Evolutionary conservation across 129 eudicot species (phyloP), one percentile per base, ranked within the genome.

Genomic region (Flaveria brownii): DNA sequence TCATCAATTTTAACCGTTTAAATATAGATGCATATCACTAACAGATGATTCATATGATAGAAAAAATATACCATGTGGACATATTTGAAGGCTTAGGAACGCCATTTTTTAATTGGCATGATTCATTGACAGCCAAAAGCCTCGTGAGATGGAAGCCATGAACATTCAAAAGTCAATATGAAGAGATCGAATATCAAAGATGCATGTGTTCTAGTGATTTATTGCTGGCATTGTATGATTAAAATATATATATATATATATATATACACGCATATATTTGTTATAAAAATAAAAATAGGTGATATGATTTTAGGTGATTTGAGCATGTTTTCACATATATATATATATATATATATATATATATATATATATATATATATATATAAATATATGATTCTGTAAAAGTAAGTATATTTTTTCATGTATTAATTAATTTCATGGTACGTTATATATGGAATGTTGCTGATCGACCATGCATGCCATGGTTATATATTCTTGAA

Each of bases 111-210:
- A 15, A 28, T 16, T 52, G 78, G 49, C 42, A 52, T 51, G 75
- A 70, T 18, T 56, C 69, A 80, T 65, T 73, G 79, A 80, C 79
- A 80, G 46, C 84, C 70, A 73, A 51, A 64, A 65, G 50, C 43
- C 61, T 80, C 36, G 8, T 39, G 17, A 52, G 41, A 73, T 80
- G 78, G 78, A 59, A 80, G 39, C 68, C 45, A 51, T 63, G 55
- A 72, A 64, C 45, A 41, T 54, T 30, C 2, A 80, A 73, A 73
- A 66, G 79, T 73, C 84, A 80, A 57, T 43, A 2, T 25, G 22
- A 73, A 64, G 13, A 42, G 65, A 36, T 36, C 41, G 25, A 72
- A 52, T 50, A 64, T 9, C 64, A 42, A 43, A 66, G 36, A 30
- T 30, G 36, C 76, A 69, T 56, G 76, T 77, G 69, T 20, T 56